phyloP scores from a whole-genome alignment of 2,329 filamentous ascomycete genomes.

The Scopulariopsis brevicaulis region DNA sequence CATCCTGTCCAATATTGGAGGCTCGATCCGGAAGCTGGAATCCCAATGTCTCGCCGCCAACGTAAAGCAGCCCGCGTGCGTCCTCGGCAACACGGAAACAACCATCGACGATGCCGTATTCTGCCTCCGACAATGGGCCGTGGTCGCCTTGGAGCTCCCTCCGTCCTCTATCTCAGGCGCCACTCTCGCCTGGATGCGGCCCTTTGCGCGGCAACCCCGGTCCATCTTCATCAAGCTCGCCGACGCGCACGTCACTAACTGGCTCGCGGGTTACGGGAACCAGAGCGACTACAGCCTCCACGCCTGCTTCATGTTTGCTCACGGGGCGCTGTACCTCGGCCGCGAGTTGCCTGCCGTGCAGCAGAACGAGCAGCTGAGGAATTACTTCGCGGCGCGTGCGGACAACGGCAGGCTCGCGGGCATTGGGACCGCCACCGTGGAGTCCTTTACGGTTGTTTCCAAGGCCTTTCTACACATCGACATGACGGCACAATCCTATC shows the following conservation, averaged over 20 bases:
- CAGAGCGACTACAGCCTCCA: neutral
- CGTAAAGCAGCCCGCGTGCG: neutral
- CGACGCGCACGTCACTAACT: conserved; percentile 1
- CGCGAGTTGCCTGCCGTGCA: conserved; percentile 1
- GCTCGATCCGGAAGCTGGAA: neutral
- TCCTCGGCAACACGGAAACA: neutral
- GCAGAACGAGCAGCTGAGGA: neutral
- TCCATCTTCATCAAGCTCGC: conserved; percentile 1
- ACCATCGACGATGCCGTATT: neutral
- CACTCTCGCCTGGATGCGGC: neutral
- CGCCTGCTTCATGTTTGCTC: neutral
- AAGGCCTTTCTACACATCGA: conserved; percentile 2
- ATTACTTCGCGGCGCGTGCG: neutral
- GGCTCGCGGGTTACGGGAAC: neutral
- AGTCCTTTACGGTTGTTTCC: neutral
- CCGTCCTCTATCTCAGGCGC: neutral
- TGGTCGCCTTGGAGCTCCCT: neutral
- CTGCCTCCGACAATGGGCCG: neutral
- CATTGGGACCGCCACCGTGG: neutral
- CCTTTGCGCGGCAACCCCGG: neutral
- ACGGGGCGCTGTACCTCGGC: neutral
- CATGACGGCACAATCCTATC: conserved; percentile 1
- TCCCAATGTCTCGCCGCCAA: neutral
- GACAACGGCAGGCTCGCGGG: neutral
- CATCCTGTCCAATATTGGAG: neutral